Percentiles rank a stretch among this genome's conserved stretches.
Conservation (phyloP, 306 rosid species). For the Prunus kanzakura region DNA sequence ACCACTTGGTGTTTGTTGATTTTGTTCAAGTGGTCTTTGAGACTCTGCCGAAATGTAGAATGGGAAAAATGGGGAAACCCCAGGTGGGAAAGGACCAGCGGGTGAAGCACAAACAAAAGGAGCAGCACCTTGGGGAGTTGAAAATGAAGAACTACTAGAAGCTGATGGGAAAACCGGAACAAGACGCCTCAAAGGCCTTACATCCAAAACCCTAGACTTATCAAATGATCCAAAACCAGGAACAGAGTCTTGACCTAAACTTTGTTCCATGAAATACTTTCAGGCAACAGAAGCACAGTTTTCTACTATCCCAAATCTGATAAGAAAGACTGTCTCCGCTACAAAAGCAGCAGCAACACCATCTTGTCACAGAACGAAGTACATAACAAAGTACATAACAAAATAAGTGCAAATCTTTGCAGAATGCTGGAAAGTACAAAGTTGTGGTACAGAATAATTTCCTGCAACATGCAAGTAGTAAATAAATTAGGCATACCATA, state of each 20-base stretch:
- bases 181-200: slow-evolving; percentile 77
- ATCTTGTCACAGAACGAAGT: not conserved
- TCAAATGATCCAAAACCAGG: slow-evolving; percentile 61
- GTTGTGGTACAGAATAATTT: slow-evolving; percentile 9
- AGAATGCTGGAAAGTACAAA: slow-evolving; percentile 11
- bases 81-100: slow-evolving; percentile 84
- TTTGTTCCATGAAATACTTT: slow-evolving; percentile 57
- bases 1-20: slow-evolving; percentile 36
- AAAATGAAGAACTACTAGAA: slow-evolving; percentile 49
- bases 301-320: not conserved
- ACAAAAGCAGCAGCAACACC: not conserved
- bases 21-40: slow-evolving; percentile 53
- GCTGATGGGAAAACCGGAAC: slow-evolving; percentile 78
- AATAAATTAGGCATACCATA: slow-evolving; percentile 6
- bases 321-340: not conserved
- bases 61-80: slow-evolving; percentile 70
- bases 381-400: slow-evolving; percentile 3
- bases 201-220: slow-evolving; percentile 81
- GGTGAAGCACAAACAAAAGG: slow-evolving; percentile 89
- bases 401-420: not conserved
- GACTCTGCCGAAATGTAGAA: slow-evolving; percentile 52
- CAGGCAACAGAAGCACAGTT: slow-evolving; percentile 19
- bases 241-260: slow-evolving; percentile 48
- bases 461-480: slow-evolving; percentile 53
- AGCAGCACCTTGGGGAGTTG: slow-evolving; percentile 70